These are phyloP conservation scores for Volvox africanus DNA, from an alignment of 139 green algal species.

Conservation along the genomic window DNA sequence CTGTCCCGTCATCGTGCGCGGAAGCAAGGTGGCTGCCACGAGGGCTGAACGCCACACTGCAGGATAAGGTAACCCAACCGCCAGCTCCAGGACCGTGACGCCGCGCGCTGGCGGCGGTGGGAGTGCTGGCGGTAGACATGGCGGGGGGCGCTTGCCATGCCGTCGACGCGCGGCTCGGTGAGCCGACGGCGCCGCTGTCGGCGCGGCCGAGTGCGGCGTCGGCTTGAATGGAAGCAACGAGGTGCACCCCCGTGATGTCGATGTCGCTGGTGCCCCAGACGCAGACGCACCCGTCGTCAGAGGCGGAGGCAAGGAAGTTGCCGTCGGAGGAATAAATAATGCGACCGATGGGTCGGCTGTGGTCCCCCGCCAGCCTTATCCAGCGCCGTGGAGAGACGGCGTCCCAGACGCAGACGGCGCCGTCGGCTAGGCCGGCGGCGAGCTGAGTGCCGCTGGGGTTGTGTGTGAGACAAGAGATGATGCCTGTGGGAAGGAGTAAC, in stretches of 20 bases:
- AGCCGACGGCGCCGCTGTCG: not conserved
- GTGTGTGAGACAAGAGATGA: constrained; percentile 26
- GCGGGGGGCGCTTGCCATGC: not conserved
- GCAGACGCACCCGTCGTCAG: constrained; percentile 33
- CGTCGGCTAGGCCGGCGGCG: constrained; percentile 17
- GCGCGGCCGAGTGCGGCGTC: not conserved
- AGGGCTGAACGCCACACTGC: not conserved
- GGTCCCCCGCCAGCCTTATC: constrained; percentile 10
- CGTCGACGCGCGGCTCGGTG: not conserved
- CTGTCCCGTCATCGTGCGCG: constrained; percentile 27
- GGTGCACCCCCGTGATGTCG: not conserved
- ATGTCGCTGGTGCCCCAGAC: not conserved
- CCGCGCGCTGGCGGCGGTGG: not conserved
- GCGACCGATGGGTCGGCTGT: constrained; percentile 12
- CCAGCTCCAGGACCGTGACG: not conserved
- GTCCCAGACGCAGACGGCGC: constrained; percentile 34
- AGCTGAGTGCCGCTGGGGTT: constrained; percentile 24
- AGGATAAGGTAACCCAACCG: constrained; percentile 30
- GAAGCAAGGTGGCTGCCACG: not conserved
- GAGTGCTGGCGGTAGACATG: not conserved
- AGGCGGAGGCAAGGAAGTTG: constrained; percentile 3
- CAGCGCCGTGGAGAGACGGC: not conserved
- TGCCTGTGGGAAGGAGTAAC: not conserved
- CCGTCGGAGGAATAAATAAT: constrained; percentile 15
- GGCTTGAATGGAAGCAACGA: not conserved